Conservation (phyloP, 805 yeast genomes). For the Cyberlindnera maclurae region DNA sequence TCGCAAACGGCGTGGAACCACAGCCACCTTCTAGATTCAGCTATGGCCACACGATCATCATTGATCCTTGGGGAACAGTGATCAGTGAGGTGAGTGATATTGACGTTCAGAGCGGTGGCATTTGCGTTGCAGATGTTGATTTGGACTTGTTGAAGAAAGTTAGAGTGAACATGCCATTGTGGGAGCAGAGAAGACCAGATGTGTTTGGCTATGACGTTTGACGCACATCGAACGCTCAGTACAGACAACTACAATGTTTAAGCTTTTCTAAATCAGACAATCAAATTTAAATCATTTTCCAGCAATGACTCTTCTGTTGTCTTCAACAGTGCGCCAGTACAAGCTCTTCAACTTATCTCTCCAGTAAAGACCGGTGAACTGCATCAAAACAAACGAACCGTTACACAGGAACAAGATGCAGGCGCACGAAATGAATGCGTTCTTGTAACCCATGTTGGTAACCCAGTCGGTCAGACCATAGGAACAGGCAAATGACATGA, state of each 20-base stretch:
- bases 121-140: slow-evolving; percentile 65
- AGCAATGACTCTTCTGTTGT: slow-evolving; percentile 10
- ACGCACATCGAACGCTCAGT: not conserved
- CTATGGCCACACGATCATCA: slow-evolving; percentile 79
- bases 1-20: slow-evolving; percentile 19
- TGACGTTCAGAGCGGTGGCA: slow-evolving; percentile 31
- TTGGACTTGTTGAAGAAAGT: slow-evolving; percentile 39
- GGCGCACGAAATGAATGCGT: slow-evolving; percentile 51
- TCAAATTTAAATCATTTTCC: slow-evolving; percentile 1
- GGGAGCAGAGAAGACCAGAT: slow-evolving; percentile 64
- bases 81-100: slow-evolving; percentile 50
- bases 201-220: slow-evolving; percentile 31
- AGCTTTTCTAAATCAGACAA: slow-evolving; percentile 12
- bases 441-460: slow-evolving; percentile 42
- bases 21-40: slow-evolving; percentile 44
- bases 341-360: slow-evolving; percentile 18
- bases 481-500: slow-evolving; percentile 52
- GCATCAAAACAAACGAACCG: slow-evolving; percentile 19
- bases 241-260: slow-evolving; percentile 45
- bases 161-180: slow-evolving; percentile 68
- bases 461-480: slow-evolving; percentile 59
- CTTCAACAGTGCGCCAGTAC: slow-evolving; percentile 22
- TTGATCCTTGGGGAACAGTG: slow-evolving; percentile 90
- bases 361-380: slow-evolving; percentile 23
- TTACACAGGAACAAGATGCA: slow-evolving; percentile 38